Evolutionary conservation across 192 early-diverging fungal genomes (phyloP).

Genomic region (Coemansia sp.): DNA sequence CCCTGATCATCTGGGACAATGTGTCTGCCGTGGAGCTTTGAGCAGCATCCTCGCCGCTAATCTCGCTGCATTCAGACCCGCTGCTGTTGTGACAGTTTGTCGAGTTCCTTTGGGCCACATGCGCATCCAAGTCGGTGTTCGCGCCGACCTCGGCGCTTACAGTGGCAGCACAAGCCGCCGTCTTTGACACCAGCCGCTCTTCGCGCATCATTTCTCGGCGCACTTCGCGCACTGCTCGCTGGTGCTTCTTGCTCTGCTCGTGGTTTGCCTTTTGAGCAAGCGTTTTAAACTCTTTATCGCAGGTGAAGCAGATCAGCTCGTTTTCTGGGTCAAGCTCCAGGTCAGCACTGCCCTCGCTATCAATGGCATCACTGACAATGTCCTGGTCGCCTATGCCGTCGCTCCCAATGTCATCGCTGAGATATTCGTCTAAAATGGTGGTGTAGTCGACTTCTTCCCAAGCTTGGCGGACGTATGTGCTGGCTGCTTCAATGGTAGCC

Average conservation of each 20-base stretch:
- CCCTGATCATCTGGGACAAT: constrained; percentile 46
- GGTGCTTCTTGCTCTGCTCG: constrained; percentile 81
- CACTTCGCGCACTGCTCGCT: constrained; percentile 71
- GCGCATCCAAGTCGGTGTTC: neutral
- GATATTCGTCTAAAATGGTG: constrained; percentile 34
- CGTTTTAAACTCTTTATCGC: constrained; percentile 84
- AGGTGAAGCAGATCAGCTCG: constrained; percentile 78
- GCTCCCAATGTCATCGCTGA: constrained; percentile 41
- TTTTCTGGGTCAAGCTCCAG: constrained; percentile 54
- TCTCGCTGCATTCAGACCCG: neutral
- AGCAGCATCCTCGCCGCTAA: constrained; percentile 4
- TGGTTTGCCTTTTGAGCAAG: constrained; percentile 79
- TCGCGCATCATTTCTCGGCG: constrained; percentile 71
- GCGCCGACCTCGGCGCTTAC: neutral
- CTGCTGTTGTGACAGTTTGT: too few relatives aligned
- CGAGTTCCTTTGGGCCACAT: too few relatives aligned
- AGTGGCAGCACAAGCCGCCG: neutral
- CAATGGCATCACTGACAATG: neutral
- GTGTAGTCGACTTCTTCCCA: constrained; percentile 67
- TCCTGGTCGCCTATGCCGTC: too few relatives aligned
- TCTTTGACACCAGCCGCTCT: constrained; percentile 49
- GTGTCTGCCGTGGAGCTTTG: constrained; percentile 3
- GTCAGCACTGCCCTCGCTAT: constrained; percentile 1
- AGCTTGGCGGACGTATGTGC: constrained; percentile 62
- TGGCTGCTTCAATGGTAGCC: constrained; percentile 48